Evolutionary conservation across 2,329 filamentous ascomycete genomes (phyloP), one percentile per base, ranked within the genome.

Genomic region (Trichoderma sp.): DNA sequence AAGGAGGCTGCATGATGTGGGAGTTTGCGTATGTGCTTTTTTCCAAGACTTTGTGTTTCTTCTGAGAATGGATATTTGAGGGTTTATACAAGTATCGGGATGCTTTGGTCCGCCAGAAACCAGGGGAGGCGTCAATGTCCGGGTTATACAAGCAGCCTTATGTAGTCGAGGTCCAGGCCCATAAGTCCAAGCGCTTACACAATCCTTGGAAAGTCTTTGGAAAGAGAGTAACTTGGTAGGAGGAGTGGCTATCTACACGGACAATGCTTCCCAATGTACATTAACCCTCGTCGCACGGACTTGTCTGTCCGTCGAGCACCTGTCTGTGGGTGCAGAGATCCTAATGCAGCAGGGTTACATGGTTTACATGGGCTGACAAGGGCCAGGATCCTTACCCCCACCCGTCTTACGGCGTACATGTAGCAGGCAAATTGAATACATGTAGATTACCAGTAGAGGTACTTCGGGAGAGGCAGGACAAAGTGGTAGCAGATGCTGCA

Each of bases 1-100:
- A 66, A 5, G 71, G 62, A 29, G 71, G 71, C 45, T 74, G 71
- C 71, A 74, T 74, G 14, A 16, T 64, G 33, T 3, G 50, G 4
- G 14, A 24, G 50, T 56, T 56, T n/a, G 21, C 18, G 33, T 38
- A 59, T 41, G 31, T 11, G 45, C 27, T 56, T 27, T 4, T 3
- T 33, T 11, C 5, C 9, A 6, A 6, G 27, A 16, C 29, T 6
- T 33, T 21, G 27, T 33, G 27, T 29, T 21, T 21, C 29, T 45
- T 27, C 38, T 35, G n/a, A 12, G n/a, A 64, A 16, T 4, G 33
- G 24, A 71, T 60, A 27, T 12, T 18, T 29, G 16, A 60, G 45
- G 29, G 41, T 24, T 21, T 16, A 21, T 24, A 21, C 24, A 29
- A 12, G 14, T 53, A 27, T 66, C 56, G 56, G 56, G 45, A 68